phyloP scores from a whole-genome alignment of 75 land plant species.

The Selaginella tamariscina region DNA sequence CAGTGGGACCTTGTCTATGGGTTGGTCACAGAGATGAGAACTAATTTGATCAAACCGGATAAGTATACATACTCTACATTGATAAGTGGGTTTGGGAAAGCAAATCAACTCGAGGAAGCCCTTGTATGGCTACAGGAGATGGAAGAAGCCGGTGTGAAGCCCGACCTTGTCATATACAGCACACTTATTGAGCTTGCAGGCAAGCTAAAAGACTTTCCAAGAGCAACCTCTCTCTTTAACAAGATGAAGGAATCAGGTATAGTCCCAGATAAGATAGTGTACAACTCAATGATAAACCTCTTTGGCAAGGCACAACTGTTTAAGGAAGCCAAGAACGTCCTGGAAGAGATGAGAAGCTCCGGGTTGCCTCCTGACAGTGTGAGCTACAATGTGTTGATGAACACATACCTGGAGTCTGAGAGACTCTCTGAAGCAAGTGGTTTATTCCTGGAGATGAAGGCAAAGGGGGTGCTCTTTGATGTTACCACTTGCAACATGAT shows the following conservation, averaged over 20 bases:
- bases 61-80: constrained; percentile 78
- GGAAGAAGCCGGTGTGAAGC: constrained; percentile 57
- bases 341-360: constrained; percentile 42
- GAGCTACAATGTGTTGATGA: constrained; percentile 68
- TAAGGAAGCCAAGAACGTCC: constrained; percentile 44
- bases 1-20: constrained; percentile 69
- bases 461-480: constrained; percentile 37
- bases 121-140: constrained; percentile 64
- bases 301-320: constrained; percentile 73
- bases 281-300: constrained; percentile 74
- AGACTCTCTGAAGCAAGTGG: constrained; percentile 54
- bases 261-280: constrained; percentile 63
- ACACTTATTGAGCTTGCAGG: constrained; percentile 76
- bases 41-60: constrained; percentile 50
- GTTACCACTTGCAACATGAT: constrained; percentile 80
- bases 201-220: constrained; percentile 52
- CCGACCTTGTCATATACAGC: constrained; percentile 71
- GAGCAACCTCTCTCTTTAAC: constrained; percentile 68
- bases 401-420: constrained; percentile 40
- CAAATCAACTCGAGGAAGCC: constrained; percentile 60
- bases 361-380: constrained; percentile 58
- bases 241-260: constrained; percentile 43
- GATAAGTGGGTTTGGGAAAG: constrained; percentile 57
- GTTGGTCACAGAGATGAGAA: constrained; percentile 79
- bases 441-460: constrained; percentile 71